Evolutionary conservation across 2,329 filamentous ascomycete species (phyloP), one percentile per base, ranked within the genome.

Genomic region (Cadophora gregata): DNA sequence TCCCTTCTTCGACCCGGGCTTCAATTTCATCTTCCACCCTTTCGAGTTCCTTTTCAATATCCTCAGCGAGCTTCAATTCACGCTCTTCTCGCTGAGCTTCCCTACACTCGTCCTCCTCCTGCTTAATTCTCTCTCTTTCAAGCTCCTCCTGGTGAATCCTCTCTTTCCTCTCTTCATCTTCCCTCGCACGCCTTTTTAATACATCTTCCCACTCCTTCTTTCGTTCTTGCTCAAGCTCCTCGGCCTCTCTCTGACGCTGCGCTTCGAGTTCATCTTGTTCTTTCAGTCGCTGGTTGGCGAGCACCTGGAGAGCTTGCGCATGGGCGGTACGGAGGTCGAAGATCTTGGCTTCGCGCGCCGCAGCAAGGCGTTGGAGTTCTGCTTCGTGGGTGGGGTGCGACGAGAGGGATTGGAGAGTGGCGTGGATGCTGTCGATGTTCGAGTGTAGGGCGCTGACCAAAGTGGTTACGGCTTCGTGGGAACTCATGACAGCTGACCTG

Each of bases 21-120:
- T 75, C 72, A 60, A 74, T 74, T 64, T 75, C 73, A 51, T 74
- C 71, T 51, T 76, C 74, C 24, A 75, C 53, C 24, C 50, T 67
- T 48, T 75, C 73, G 45, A 76, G 64, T 55, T 75, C 66, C 31
- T 50, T 62, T 29, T 76, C 74, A 1, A 72, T 67, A 31, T 68
- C 66, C 31, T 71, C 70, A 1, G 64, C 65, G 1, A 73, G 55
- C 21, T 36, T 63, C 51, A 66, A 66, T 33, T 74, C 69, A 10
- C 62, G 59, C 24, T 69, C 62, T 29, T 74, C 69, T 24, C 66
- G 61, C 47, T 75, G 68, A 12, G 25, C 60, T 33, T 63, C 64
- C 27, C 62, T 66, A 33, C 66, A 61, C 38, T 71, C 71, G 62
- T 74, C 70, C 38, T 74, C 71, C 12, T 73, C 66, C 19, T 58